These are phyloP conservation scores for Sporothrix brasiliensis DNA, from an alignment of 2,329 filamentous ascomycete genomes.

Conservation along the genomic window DNA sequence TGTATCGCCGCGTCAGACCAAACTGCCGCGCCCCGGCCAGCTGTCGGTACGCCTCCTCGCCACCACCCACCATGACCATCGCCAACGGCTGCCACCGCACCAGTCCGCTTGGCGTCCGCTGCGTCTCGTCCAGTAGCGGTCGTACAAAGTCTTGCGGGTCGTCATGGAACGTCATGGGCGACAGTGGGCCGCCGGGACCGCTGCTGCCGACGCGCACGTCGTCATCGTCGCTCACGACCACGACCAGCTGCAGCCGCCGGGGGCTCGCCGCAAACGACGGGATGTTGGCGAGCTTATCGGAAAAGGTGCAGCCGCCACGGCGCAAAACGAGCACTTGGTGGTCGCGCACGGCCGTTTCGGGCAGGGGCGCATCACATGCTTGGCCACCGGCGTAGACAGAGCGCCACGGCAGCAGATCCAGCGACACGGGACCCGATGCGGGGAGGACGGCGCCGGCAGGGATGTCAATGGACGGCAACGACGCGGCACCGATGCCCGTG, in stretches of 20 bases:
- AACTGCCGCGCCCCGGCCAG: constrained; percentile 67
- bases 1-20: constrained; percentile 76
- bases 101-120: constrained; percentile 71
- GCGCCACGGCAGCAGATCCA: constrained; percentile 64
- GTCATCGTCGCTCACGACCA: constrained; percentile 70
- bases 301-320: constrained; percentile 83
- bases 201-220: constrained; percentile 35
- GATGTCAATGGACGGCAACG: constrained; percentile 50
- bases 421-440: constrained; percentile 43
- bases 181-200: constrained; percentile 35
- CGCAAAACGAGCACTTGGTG: constrained; percentile 81
- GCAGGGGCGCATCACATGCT: constrained; percentile 63
- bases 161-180: constrained; percentile 39
- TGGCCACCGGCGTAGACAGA: constrained; percentile 71
- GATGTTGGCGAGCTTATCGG: constrained; percentile 80
- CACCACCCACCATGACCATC: constrained; percentile 80
- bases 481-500: constrained; percentile 54
- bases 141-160: constrained; percentile 45
- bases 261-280: constrained; percentile 69
- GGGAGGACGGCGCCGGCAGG: constrained; percentile 43
- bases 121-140: constrained; percentile 75
- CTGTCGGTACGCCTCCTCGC: constrained; percentile 64
- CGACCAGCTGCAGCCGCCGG: constrained; percentile 71
- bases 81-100: constrained; percentile 72
- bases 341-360: constrained; percentile 53